Evolutionary conservation across 306 rosid species (phyloP).

Genomic region (Castanospermum australe): DNA sequence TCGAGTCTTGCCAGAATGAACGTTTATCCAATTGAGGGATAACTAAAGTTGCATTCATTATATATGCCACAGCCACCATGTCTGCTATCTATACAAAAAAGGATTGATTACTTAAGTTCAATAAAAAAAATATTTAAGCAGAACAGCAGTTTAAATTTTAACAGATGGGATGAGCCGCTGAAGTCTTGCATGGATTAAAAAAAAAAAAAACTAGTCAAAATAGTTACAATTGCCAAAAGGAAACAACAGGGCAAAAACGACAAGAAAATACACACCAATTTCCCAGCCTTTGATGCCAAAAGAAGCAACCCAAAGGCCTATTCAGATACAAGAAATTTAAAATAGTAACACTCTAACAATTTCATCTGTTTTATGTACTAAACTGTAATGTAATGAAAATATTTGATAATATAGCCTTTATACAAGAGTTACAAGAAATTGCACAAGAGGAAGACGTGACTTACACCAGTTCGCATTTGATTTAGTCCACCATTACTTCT

Average conservation of each 20-base stretch:
- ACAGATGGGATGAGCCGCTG: neutral
- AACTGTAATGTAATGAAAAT: neutral
- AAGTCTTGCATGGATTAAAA: neutral
- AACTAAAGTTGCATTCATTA: conserved; percentile 89
- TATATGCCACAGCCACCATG: conserved; percentile 91
- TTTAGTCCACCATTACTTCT: conserved; percentile 90
- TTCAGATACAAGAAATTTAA: neutral
- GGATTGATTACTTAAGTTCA: conserved; percentile 9
- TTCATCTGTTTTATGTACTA: neutral
- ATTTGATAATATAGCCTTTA: neutral
- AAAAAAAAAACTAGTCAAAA: neutral
- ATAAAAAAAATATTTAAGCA: neutral
- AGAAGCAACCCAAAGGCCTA: neutral
- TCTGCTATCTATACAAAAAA: conserved; percentile 70
- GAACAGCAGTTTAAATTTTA: conserved; percentile 20
- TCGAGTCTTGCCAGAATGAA: conserved; percentile 90
- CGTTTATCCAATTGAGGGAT: conserved; percentile 89
- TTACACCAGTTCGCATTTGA: conserved; percentile 98
- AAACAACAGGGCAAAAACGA: neutral
- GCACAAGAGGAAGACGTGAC: conserved; percentile 34
- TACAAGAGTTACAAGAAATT: neutral
- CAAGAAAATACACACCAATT: neutral
- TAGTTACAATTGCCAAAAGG: conserved; percentile 3
- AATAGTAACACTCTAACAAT: neutral
- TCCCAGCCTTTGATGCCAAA: conserved; percentile 2